Evolutionary conservation across 768 basidiomycete genomes (phyloP).

Genomic region (Tricholoma furcatifolium): DNA sequence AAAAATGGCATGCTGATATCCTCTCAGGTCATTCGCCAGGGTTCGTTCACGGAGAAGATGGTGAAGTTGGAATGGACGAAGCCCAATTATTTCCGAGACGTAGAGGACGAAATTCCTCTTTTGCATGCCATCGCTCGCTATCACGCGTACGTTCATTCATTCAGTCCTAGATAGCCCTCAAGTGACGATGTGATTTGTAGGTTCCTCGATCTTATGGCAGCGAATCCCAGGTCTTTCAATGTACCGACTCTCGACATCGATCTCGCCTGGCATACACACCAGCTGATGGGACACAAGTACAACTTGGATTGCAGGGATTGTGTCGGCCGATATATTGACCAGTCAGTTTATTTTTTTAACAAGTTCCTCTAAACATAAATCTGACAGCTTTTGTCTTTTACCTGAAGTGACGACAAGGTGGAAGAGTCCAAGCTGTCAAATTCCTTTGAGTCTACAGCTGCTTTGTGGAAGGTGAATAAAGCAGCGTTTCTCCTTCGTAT

Average conservation of each 20-base stretch:
- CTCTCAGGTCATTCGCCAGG: conserved; percentile 53
- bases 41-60: conserved; percentile 54
- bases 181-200: conserved; percentile 16
- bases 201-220: conserved; percentile 57
- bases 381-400: neutral
- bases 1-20: neutral
- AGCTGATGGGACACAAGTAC: conserved; percentile 51
- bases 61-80: conserved; percentile 49
- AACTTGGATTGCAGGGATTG: conserved; percentile 38
- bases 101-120: conserved; percentile 38
- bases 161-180: neutral
- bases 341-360: conserved; percentile 35
- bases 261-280: conserved; percentile 75
- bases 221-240: conserved; percentile 38
- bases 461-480: neutral
- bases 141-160: conserved; percentile 41
- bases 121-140: conserved; percentile 54
- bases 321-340: conserved; percentile 49
- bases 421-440: conserved; percentile 8
- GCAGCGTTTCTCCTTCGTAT: neutral
- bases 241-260: conserved; percentile 76
- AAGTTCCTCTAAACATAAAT: neutral
- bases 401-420: conserved; percentile 40
- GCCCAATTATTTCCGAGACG: conserved; percentile 36
- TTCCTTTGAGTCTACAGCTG: neutral